Conservation (phyloP, 179 eudicot species). For the Drosera spatulata region DNA sequence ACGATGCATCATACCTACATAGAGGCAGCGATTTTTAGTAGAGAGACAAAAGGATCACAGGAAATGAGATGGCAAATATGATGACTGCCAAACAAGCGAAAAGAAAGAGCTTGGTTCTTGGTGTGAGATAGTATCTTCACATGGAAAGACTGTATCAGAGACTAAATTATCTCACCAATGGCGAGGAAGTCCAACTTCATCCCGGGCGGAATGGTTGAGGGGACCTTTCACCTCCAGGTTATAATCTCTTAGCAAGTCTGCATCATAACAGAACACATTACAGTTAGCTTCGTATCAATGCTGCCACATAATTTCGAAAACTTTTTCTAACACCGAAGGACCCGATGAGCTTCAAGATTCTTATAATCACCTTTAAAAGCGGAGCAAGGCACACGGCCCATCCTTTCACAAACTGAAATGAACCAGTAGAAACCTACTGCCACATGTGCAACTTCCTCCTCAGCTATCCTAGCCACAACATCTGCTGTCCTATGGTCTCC, state of each 20-base stretch:
- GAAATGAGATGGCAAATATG: not conserved
- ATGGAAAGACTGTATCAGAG: not conserved
- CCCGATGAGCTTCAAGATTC: not conserved
- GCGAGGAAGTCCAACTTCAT: slow-evolving; percentile 83
- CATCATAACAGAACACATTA: slow-evolving; percentile 5
- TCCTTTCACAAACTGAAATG: slow-evolving; percentile 58
- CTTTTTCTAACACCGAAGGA: no score
- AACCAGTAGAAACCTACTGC: slow-evolving; percentile 96
- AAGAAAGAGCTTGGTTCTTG: no score
- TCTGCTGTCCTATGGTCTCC: slow-evolving; percentile 75
- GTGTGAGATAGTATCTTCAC: no score
- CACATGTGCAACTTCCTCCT: slow-evolving; percentile 94
- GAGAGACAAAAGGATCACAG: not conserved
- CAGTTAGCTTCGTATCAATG: not conserved
- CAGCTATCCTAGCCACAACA: slow-evolving; percentile 70
- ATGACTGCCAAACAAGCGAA: no score
- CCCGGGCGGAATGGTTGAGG: slow-evolving; percentile 74
- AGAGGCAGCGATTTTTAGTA: not conserved
- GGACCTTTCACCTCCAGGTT: slow-evolving; percentile 78
- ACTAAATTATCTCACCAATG: slow-evolving; percentile 45
- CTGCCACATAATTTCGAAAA: not conserved
- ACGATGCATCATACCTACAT: slow-evolving; percentile 60
- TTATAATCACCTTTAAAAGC: slow-evolving; percentile 53
- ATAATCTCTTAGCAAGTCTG: slow-evolving; percentile 67
- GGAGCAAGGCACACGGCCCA: slow-evolving; percentile 63